Evolutionary conservation across 2,329 filamentous ascomycete species (phyloP).

Genomic region (Fusarium sarcochroum): DNA sequence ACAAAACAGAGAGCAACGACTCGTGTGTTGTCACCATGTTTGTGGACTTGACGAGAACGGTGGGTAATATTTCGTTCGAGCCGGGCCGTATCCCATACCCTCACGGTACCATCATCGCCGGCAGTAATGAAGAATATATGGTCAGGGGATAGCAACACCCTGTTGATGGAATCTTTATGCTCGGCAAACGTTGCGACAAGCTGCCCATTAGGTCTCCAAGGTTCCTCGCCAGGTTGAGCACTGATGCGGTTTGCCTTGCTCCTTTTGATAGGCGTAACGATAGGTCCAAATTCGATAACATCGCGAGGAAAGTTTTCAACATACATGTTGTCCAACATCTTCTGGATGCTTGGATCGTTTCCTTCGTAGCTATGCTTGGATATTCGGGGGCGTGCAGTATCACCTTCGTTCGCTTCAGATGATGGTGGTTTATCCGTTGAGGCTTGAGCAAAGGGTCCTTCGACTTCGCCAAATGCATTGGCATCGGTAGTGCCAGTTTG

Average conservation of each 20-base stretch:
- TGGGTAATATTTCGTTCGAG: slow-evolving; percentile 93
- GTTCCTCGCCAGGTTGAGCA: slow-evolving; percentile 59
- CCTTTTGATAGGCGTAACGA: slow-evolving; percentile 77
- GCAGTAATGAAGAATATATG: slow-evolving; percentile 95
- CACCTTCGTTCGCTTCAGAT: slow-evolving; percentile 46
- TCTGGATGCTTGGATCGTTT: slow-evolving; percentile 77
- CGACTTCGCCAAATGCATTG: slow-evolving; percentile 72
- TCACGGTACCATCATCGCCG: slow-evolving; percentile 91
- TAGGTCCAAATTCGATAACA: slow-evolving; percentile 80
- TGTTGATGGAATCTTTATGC: slow-evolving; percentile 85
- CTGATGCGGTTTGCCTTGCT: slow-evolving; percentile 67
- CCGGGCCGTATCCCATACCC: slow-evolving; percentile 91
- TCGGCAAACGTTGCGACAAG: slow-evolving; percentile 92
- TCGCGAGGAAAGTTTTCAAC: slow-evolving; percentile 78
- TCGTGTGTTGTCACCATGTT: slow-evolving; percentile 77
- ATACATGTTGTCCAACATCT: slow-evolving; percentile 88
- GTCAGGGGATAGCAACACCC: slow-evolving; percentile 86
- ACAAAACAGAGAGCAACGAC: slow-evolving; percentile 91
- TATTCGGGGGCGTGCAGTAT: slow-evolving; percentile 61
- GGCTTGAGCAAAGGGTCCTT: slow-evolving; percentile 65
- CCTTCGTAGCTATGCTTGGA: slow-evolving; percentile 86
- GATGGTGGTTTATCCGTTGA: slow-evolving; percentile 41
- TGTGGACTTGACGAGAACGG: slow-evolving; percentile 87
- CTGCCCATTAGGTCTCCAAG: slow-evolving; percentile 86
- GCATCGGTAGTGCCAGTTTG: slow-evolving; percentile 72